A percentile compares a stretch with the other conserved stretches of the same genome.
Evolutionary conservation across 768 basidiomycete species (phyloP).

Genomic region (Phallus indusiatus): DNA sequence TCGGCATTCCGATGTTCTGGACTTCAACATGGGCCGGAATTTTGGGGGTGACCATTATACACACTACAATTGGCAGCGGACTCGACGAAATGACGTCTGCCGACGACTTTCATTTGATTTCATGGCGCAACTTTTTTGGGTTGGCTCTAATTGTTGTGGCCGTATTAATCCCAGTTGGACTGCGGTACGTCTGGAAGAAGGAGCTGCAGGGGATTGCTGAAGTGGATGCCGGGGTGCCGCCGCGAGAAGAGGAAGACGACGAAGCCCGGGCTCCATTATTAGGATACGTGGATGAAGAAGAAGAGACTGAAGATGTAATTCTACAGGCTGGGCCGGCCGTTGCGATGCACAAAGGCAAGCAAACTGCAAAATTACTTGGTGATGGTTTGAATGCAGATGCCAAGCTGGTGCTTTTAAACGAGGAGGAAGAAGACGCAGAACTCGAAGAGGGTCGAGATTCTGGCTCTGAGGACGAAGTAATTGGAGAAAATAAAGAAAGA

Average conservation of each 20-base stretch:
- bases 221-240: slow-evolving; percentile 21
- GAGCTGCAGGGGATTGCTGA: slow-evolving; percentile 35
- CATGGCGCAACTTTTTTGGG: slow-evolving; percentile 82
- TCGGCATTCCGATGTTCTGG: slow-evolving; percentile 82
- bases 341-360: slow-evolving; percentile 32
- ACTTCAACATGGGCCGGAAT: slow-evolving; percentile 83
- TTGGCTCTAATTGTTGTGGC: slow-evolving; percentile 80
- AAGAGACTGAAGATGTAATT: slow-evolving; percentile 33
- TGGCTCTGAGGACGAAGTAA: neutral
- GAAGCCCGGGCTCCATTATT: slow-evolving; percentile 12
- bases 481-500: slow-evolving; percentile 1
- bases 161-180: slow-evolving; percentile 86
- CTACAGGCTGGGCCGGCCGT: slow-evolving; percentile 48
- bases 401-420: neutral
- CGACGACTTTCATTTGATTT: slow-evolving; percentile 88
- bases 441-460: neutral
- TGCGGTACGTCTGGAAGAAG: slow-evolving; percentile 73
- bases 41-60: slow-evolving; percentile 85
- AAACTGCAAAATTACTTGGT: neutral
- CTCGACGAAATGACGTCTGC: slow-evolving; percentile 93
- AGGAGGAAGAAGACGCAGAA: slow-evolving; percentile 1
- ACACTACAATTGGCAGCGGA: slow-evolving; percentile 88
- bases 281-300: slow-evolving; percentile 13
- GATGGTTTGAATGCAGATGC: neutral
- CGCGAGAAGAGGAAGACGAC: slow-evolving; percentile 27